Base-by-base conservation (phyloP, 768 basidiomycete species). In the Lyophyllum atratum region DNA sequence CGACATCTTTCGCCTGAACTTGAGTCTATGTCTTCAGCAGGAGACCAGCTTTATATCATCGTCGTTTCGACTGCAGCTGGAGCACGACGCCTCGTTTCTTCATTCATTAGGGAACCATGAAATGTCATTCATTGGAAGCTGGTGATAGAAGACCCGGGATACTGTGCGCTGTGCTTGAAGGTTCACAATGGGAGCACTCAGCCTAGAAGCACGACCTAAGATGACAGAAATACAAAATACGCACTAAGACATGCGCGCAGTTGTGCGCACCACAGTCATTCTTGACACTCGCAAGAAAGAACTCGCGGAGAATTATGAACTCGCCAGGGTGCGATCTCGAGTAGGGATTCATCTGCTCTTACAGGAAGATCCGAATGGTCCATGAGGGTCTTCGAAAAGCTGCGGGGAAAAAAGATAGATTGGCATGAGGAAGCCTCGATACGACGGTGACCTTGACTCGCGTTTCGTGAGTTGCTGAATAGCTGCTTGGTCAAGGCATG, bases 41-140 rank as follows among this genome's bases (percentile, higher is more conserved):
- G 24, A 15, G 24, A 45, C 11, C 52, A 47, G n/a, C 49, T 61
- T 63, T 66, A 65, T 66, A 60, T 39, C 31, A 46, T 52, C 29
- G 39, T 17, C 26, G 17, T 1, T 54, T 40, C 12, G 49, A 52
- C 54, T 54, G 54, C 49, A 54, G 39, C 29, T 37, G 49, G 48
- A 51, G 51, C 51, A 52, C 58, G 52, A 46, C 28, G 50, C 55
- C 54, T 54, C 54, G 42, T 57, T 58, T 37, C 12, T 60, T 64
- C 59, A 64, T 66, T 64, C 60, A 59, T 64, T 58, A 53, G 22
- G 28, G 44, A 56, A 60, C 24, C 28, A 63, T 58, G 58, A 58
- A 60, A 54, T 62, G 57, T 51, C 48, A 65, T 63, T 57, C 59
- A 60, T 60, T 54, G 52, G 10, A 50, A 40, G 47, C 49, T 51